phyloP scores from a whole-genome alignment of 2,329 filamentous ascomycete species.

The Penicillium sp. region DNA sequence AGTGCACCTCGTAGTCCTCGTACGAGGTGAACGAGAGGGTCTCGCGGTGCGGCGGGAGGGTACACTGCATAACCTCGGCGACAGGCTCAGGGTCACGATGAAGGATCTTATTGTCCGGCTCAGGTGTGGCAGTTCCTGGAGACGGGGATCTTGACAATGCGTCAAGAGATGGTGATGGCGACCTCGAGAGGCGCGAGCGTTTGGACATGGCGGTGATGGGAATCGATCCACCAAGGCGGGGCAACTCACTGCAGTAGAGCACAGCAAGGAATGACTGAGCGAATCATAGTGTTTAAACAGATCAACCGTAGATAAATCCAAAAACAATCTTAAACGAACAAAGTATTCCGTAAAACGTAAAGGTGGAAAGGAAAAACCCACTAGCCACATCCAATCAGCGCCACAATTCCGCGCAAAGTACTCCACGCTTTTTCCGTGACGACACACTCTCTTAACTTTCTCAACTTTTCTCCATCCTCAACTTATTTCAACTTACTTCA shows the following conservation, averaged over 20 bases:
- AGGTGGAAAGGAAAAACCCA: background rate
- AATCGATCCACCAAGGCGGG: conserved; percentile 20
- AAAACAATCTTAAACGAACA: background rate
- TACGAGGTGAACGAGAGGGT: conserved; percentile 67
- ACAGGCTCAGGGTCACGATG: conserved; percentile 51
- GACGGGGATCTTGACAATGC: conserved; percentile 23
- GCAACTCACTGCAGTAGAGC: conserved; percentile 12
- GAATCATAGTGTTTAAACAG: background rate
- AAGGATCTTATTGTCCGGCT: conserved; percentile 50
- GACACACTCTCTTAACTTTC: conserved; percentile 1
- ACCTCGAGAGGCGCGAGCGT: conserved; percentile 52
- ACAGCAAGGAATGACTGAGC: conserved; percentile 5
- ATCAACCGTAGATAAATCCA: no score
- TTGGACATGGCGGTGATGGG: conserved; percentile 51
- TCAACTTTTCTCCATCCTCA: no score
- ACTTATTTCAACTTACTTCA: background rate
- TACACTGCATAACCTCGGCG: conserved; percentile 66
- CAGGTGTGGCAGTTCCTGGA: conserved; percentile 12
- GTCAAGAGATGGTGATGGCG: conserved; percentile 36
- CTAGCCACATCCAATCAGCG: conserved; percentile 4
- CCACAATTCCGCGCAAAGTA: conserved; percentile 14
- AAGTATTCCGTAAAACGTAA: no score
- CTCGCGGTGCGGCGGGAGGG: conserved; percentile 71
- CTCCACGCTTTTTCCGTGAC: conserved; percentile 11
- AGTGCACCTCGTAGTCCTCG: conserved; percentile 81